A percentile compares a stretch with the other conserved stretches of the same genome.
Conservation (phyloP, 73 alveolate genomes). For the Paramecium biaurelia region DNA sequence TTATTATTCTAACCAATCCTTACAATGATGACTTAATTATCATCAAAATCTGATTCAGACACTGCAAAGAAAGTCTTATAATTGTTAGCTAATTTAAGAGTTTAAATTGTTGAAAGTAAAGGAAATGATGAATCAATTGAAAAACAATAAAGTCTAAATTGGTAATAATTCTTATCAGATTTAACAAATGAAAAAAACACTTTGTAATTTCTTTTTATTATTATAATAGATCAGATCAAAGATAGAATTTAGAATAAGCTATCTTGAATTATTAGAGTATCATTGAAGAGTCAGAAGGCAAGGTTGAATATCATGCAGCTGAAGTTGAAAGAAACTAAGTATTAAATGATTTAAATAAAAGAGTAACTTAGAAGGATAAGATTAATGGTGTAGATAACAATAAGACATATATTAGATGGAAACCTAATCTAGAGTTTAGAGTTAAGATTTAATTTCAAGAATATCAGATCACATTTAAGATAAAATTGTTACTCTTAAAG, state of each 20-base stretch:
- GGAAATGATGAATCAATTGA: conserved; percentile 35
- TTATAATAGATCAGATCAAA: conserved; percentile 1
- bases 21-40: conserved; percentile 18
- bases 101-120: not conserved
- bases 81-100: conserved; percentile 31
- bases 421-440: conserved; percentile 12
- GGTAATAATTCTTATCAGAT: conserved; percentile 30
- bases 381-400: conserved; percentile 42
- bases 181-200: conserved; percentile 33
- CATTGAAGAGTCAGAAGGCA: conserved; percentile 43
- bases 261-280: conserved; percentile 37
- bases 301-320: conserved; percentile 47
- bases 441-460: conserved; percentile 23
- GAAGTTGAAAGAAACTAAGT: conserved; percentile 41
- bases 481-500: conserved; percentile 36
- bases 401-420: conserved; percentile 28
- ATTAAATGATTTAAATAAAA: not conserved
- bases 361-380: conserved; percentile 28
- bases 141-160: conserved; percentile 2
- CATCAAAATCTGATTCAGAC: conserved; percentile 8
- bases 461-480: conserved; percentile 33
- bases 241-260: conserved; percentile 47
- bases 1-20: conserved; percentile 24
- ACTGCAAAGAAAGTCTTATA: conserved; percentile 19
- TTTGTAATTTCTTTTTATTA: not conserved